Evolutionary conservation across 176 grass and related monocot genomes (phyloP).

Genomic region (bread wheat (Triticum aestivum)): IWGSC_CS_RefSeq_v2.1 NC_057813.1:441468573-441469072

Average conservation of each 20-base stretch:
- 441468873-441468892: slow-evolving; percentile 58
- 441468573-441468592: not conserved
- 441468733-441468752: slow-evolving; percentile 28
- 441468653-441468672: slow-evolving; percentile 19
- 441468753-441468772: slow-evolving; percentile 57
- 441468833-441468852: slow-evolving; percentile 15
- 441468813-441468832: slow-evolving; percentile 67
- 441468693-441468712: slow-evolving; percentile 33
- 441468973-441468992: slow-evolving; percentile 96
- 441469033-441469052: not conserved
- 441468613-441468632: slow-evolving; percentile 10
- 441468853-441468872: slow-evolving; percentile 45
- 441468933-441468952: slow-evolving; percentile 79
- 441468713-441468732: slow-evolving; percentile 30
- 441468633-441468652: slow-evolving; percentile 27
- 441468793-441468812: slow-evolving; percentile 57
- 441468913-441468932: slow-evolving; percentile 31
- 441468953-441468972: slow-evolving; percentile 91
- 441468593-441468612: slow-evolving; percentile 1
- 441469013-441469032: not conserved
- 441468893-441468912: slow-evolving; percentile 6
- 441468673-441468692: slow-evolving; percentile 44
- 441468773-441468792: slow-evolving; percentile 67
- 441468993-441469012: slow-evolving; percentile 39
- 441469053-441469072: slow-evolving; percentile 13